Evolutionary conservation across 2,329 filamentous ascomycete species (phyloP).

Genomic region (Cercospora nicotianae): DNA sequence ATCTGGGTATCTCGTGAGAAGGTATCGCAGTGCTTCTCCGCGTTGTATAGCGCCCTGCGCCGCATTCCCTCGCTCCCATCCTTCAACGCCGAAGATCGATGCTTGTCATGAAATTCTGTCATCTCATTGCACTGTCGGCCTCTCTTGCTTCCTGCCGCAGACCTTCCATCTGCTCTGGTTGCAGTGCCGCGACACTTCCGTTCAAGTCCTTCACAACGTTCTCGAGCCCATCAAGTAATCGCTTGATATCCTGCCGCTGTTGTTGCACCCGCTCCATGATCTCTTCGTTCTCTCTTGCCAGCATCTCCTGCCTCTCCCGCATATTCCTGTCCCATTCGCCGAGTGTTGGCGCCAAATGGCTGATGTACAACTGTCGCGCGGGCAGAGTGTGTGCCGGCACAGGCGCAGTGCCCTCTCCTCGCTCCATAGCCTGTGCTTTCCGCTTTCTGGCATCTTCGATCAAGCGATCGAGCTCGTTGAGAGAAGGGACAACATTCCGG

Average conservation of each 20-base stretch:
- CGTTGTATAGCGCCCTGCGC: neutral
- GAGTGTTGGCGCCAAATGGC: constrained; percentile 60
- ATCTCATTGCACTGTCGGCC: constrained; percentile 30
- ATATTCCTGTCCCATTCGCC: constrained; percentile 52
- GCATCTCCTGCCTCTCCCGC: constrained; percentile 50
- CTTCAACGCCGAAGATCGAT: neutral
- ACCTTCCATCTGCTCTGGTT: constrained; percentile 35
- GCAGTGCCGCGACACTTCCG: constrained; percentile 46
- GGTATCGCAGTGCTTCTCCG: neutral
- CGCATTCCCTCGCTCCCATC: neutral
- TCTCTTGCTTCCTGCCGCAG: constrained; percentile 34
- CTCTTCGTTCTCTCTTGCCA: constrained; percentile 55
- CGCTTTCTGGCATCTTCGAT: constrained; percentile 59
- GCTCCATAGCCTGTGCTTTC: constrained; percentile 46
- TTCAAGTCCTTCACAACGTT: constrained; percentile 59
- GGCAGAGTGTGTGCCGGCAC: constrained; percentile 60
- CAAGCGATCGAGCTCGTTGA: constrained; percentile 62
- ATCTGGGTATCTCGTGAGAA: constrained; percentile 9
- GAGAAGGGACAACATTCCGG: constrained; percentile 55
- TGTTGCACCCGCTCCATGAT: constrained; percentile 53
- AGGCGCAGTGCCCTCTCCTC: constrained; percentile 38
- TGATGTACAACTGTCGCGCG: constrained; percentile 56
- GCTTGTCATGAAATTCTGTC: constrained; percentile 22
- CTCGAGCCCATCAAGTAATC: constrained; percentile 56
- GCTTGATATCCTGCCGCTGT: constrained; percentile 60